phyloP scores from a whole-genome alignment of 2,329 filamentous ascomycete species.

The Cordyceps javanica region DNA sequence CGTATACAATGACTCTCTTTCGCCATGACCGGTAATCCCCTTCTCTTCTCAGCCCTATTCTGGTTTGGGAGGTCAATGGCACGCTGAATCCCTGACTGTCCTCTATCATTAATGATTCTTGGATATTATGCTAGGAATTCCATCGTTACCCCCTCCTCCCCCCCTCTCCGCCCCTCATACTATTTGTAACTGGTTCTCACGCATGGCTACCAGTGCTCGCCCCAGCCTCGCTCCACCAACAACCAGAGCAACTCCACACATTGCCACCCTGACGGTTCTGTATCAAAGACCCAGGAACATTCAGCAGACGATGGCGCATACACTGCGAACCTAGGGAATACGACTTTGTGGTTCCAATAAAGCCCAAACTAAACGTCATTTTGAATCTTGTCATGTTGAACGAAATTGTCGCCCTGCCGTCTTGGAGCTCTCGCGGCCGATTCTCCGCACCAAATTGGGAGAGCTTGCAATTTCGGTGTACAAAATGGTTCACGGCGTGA shows the following conservation, averaged over 20 bases:
- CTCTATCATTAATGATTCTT: background rate
- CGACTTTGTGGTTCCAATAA: no score
- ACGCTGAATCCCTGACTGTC: background rate
- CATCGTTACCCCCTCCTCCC: background rate
- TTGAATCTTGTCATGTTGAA: no score
- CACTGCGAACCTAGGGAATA: background rate
- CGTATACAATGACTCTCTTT: background rate
- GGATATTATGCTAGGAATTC: background rate
- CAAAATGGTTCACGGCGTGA: background rate
- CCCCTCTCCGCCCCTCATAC: no score
- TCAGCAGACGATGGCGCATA: background rate
- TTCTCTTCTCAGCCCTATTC: slow-evolving; percentile 3
- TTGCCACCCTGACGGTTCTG: background rate
- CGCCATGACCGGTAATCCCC: no score
- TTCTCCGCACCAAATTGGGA: no score
- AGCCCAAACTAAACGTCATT: no score
- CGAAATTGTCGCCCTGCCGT: no score
- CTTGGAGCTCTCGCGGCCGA: no score
- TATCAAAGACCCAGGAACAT: background rate
- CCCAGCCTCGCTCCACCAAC: background rate
- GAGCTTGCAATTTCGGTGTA: no score
- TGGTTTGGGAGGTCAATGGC: background rate
- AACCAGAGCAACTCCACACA: background rate
- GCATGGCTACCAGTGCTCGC: background rate
- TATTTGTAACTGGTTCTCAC: no score